Percentiles rank a stretch among this genome's conserved stretches.
phyloP scores from a whole-genome alignment of 2,329 filamentous ascomycete species.

The Aspergillus pseudoglaucus region DNA sequence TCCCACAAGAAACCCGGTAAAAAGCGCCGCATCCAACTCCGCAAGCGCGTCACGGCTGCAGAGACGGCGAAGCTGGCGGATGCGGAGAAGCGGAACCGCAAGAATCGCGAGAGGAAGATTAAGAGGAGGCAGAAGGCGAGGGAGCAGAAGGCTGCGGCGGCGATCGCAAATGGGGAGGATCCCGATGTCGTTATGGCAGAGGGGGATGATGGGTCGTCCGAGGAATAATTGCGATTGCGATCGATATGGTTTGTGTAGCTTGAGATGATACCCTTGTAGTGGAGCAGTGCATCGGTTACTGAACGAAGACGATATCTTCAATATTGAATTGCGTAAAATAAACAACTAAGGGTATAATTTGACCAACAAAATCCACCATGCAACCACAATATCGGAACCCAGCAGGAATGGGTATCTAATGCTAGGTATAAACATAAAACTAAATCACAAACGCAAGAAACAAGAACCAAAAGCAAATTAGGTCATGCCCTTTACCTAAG shows the following conservation, averaged over 20 bases:
- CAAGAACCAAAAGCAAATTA: background rate
- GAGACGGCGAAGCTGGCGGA: conserved; percentile 27
- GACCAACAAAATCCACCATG: conserved; percentile 1
- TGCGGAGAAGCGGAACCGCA: conserved; percentile 34
- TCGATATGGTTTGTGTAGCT: background rate
- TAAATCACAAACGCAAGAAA: background rate
- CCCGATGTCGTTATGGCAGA: conserved; percentile 11
- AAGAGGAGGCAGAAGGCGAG: conserved; percentile 34
- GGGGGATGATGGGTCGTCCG: conserved; percentile 13
- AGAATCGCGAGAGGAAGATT: conserved; percentile 34
- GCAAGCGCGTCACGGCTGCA: conserved; percentile 26
- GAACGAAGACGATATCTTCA: background rate
- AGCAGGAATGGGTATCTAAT: conserved; percentile 5
- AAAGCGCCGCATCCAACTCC: conserved; percentile 36
- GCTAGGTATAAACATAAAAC: conserved; percentile 10
- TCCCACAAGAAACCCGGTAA: conserved; percentile 38
- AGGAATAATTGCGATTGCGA: conserved; percentile 1
- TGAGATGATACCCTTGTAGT: background rate
- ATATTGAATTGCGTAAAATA: background rate
- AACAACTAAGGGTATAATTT: conserved; percentile 14
- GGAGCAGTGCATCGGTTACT: background rate
- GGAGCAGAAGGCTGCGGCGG: conserved; percentile 28
- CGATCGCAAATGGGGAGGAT: conserved; percentile 8
- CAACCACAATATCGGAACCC: conserved; percentile 4
- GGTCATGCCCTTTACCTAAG: background rate